Evolutionary conservation across 441 rosid genomes (phyloP), one percentile per base, ranked within the genome.

Genomic region (Cnidoscolus chayamansa): DNA sequence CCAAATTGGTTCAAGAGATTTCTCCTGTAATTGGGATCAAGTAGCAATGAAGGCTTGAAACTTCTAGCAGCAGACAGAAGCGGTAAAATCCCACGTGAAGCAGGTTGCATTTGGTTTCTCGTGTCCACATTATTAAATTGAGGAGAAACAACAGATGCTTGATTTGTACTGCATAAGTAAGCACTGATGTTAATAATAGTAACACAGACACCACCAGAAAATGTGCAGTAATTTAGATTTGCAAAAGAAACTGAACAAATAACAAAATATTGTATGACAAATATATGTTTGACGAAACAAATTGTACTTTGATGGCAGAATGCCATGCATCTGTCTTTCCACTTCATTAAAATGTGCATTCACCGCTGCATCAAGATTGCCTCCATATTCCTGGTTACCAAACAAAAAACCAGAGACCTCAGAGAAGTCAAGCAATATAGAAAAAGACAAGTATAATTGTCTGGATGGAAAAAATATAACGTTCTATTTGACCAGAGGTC

Each of bases 21-120:
- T 79, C 96, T 84, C 82, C 97, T 87, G 71, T 87, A 89, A 81
- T 67, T 79, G 31, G 97, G 85, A 75, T 94, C 89, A 56, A 91
- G 84, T 67, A 91, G 86, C 54, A 86, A 76, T 8, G 95, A 90
- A 2, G 93, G 96, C 83, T 79, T 85, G 77, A 94, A 91, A 77
- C 84, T 78, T 80, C 95, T 83, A 65, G 84, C 88, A 79, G 91
- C 84, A 11, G 93, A 82, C 57, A 94, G 74, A 63, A 91, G 62
- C 30, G 94, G 88, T 31, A 83, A 67, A 73, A 86, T 73, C 73
- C 87, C 91, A 10, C 81, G 85, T 65, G 69, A 67, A 68, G 62
- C 63, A 65, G 71, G 71, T 71, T 80, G 81, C 76, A 67, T 68
- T 72, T 77, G 89, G 73, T 58, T 78, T 71, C 77, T 77, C 71